A percentile compares a stretch with the other conserved stretches of the same genome.
These are phyloP conservation scores for Arthrobotrys sphaeroides DNA, from an alignment of 2,329 filamentous ascomycete species.

Conservation along the genomic window DNA sequence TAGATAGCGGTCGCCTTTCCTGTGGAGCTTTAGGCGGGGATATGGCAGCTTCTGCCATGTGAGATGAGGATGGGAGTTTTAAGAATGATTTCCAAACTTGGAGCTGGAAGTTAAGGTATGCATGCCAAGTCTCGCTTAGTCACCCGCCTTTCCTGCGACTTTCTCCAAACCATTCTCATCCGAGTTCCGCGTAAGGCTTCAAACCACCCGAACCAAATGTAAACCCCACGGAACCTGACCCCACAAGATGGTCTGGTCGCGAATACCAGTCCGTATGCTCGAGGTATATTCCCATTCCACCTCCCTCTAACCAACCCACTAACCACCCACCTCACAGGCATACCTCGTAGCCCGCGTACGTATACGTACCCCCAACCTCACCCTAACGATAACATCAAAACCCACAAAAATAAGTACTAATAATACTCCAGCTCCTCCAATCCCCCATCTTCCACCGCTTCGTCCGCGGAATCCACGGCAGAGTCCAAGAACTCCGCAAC, in stretches of 20 bases:
- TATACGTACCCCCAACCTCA: no score
- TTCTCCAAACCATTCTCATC: not conserved
- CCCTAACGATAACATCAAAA: no score
- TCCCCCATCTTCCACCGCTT: slow-evolving; percentile 47
- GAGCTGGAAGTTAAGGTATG: not conserved
- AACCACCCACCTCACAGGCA: slow-evolving; percentile 19
- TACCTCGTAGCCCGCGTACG: slow-evolving; percentile 48
- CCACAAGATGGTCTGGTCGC: slow-evolving; percentile 43
- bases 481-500: slow-evolving; percentile 38
- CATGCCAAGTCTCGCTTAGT: slow-evolving; percentile 47
- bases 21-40: slow-evolving; percentile 6
- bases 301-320: not conserved
- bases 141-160: slow-evolving; percentile 18
- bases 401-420: slow-evolving; percentile 3
- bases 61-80: slow-evolving; percentile 4
- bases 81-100: not conserved
- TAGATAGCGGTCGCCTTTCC: slow-evolving; percentile 4
- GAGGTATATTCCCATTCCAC: slow-evolving; percentile 17
- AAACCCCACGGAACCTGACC: not conserved
- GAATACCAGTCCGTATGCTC: slow-evolving; percentile 39
- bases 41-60: slow-evolving; percentile 33
- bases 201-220: slow-evolving; percentile 39
- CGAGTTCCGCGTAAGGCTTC: not conserved
- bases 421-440: slow-evolving; percentile 27
- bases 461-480: slow-evolving; percentile 39